phyloP scores from a whole-genome alignment of 352 stramenopile genomes.

The Pythium chondricola region DNA sequence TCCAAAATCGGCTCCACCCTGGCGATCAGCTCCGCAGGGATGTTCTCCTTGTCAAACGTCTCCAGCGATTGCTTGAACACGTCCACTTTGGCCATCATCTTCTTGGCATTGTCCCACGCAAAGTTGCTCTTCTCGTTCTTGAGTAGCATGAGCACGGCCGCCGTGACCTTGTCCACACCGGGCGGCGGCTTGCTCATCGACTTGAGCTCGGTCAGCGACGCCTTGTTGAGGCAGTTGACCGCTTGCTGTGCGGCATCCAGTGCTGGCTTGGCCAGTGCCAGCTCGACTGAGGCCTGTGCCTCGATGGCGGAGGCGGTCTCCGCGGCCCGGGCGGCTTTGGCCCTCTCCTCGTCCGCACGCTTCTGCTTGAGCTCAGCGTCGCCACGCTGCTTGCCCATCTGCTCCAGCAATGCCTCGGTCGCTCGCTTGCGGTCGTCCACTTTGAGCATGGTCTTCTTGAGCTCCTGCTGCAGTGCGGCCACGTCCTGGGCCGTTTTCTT shows the following conservation, averaged over 20 bases:
- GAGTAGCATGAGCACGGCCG: constrained; percentile 88
- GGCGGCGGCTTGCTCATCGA: constrained; percentile 83
- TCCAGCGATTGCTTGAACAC: constrained; percentile 89
- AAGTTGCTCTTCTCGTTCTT: constrained; percentile 93
- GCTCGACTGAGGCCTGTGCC: constrained; percentile 55
- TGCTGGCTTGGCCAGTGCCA: constrained; percentile 77
- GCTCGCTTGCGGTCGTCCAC: constrained; percentile 88
- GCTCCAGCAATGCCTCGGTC: constrained; percentile 82
- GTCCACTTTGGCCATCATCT: constrained; percentile 94
- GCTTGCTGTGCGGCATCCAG: constrained; percentile 78
- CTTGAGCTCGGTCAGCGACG: constrained; percentile 84
- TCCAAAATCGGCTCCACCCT: constrained; percentile 83
- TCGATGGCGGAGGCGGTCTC: constrained; percentile 67
- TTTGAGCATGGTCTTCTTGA: constrained; percentile 86
- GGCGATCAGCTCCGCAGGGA: constrained; percentile 82
- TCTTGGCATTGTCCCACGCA: constrained; percentile 93
- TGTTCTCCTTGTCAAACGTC: constrained; percentile 89
- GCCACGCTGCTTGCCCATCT: constrained; percentile 86
- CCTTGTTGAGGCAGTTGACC: constrained; percentile 88
- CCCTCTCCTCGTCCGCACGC: constrained; percentile 68
- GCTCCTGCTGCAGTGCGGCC: constrained; percentile 67
- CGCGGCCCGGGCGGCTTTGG: constrained; percentile 62
- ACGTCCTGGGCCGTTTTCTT: constrained; percentile 82
- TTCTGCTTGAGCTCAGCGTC: constrained; percentile 86
- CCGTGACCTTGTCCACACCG: constrained; percentile 88